Evolutionary conservation across 2,329 filamentous ascomycete genomes (phyloP), one percentile per base, ranked within the genome.

Genomic region (Sporothrix brasiliensis): DNA sequence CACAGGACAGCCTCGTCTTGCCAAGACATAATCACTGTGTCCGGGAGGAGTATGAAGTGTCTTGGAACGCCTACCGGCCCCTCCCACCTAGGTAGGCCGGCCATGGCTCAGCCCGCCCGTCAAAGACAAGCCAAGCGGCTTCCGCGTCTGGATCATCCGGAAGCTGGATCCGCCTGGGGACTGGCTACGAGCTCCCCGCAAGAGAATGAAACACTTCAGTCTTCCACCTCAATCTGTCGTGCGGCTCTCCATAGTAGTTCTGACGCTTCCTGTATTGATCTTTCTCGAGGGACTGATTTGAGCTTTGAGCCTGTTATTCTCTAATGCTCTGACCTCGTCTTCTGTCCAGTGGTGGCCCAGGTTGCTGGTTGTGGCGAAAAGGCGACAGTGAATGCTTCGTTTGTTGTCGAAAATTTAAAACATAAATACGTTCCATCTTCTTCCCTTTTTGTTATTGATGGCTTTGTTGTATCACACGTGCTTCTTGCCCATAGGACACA

Each of bases 131-230:
- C 50, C 24, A 21, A 63, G 16, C 52, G 24, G 44, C 61, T 19
- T 30, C 16, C 34, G 47, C 19, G 16, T 41, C 63, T 66, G 5
- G 63, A 4, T 41, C 30, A 14, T 24, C 27, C 63, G 63, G 63
- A 66, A 66, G 49, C 27, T 13, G 16, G 27, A 52, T 53, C 63
- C 63, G 63, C 24, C 30, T 66, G 63, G 63, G 47, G 19, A n/a
- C 63, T 66, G 39, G 27, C 47, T 4, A 11, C n/a, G 47, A 19
- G 10, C 44, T 34, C 19, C 47, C 24, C 44, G 44, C 47, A 21
- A 66, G 47, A 21, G 47, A 66, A 66, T 66, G 47, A 52, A 14
- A 27, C 63, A 52, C 19, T 14, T 19, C 10, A 52, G 9, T 13
- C 27, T n/a, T 52, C 34, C 19, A 27, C 47, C 58, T 14, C 5